A percentile compares a stretch with the other conserved stretches of the same genome.
Conservation (phyloP, 108 stramenopile genomes). For the Nannochloropsis gaditana region DNA sequence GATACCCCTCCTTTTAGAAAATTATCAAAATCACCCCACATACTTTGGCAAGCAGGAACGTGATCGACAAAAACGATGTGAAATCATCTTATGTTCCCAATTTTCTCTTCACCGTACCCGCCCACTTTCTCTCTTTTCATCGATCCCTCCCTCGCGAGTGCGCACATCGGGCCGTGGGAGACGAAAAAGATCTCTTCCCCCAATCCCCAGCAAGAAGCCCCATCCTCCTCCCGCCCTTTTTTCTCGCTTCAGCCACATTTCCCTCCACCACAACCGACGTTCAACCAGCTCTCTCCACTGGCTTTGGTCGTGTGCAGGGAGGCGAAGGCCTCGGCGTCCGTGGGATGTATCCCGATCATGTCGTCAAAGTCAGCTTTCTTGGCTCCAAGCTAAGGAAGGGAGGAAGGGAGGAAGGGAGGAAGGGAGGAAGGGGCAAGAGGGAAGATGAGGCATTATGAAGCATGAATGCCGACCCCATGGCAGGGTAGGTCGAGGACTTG, state of each 20-base stretch:
- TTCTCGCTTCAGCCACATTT: slow-evolving; percentile 53
- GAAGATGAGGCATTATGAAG: background rate
- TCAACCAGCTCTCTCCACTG: slow-evolving; percentile 35
- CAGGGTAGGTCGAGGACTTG: background rate
- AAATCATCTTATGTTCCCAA: no score
- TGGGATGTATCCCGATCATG: slow-evolving; percentile 96
- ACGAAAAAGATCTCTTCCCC: no score
- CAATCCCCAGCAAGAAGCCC: no score
- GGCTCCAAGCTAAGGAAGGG: slow-evolving; percentile 49
- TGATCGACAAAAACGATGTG: no score
- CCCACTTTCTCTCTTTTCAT: no score
- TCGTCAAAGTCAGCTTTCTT: slow-evolving; percentile 56
- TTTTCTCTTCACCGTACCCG: no score
- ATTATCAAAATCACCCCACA: no score
- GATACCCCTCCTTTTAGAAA: no score
- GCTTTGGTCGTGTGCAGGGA: slow-evolving; percentile 43
- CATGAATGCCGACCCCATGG: background rate
- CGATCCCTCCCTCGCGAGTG: no score
- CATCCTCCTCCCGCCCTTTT: no score
- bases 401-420: slow-evolving; percentile 32
- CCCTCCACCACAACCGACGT: slow-evolving; percentile 50
- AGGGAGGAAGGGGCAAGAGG: slow-evolving; percentile 17
- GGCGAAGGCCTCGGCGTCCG: slow-evolving; percentile 52
- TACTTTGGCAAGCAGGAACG: no score
- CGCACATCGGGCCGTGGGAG: no score